Conservation (phyloP, 169 alveolate genomes). For the Hepatocystis sp. region DNA sequence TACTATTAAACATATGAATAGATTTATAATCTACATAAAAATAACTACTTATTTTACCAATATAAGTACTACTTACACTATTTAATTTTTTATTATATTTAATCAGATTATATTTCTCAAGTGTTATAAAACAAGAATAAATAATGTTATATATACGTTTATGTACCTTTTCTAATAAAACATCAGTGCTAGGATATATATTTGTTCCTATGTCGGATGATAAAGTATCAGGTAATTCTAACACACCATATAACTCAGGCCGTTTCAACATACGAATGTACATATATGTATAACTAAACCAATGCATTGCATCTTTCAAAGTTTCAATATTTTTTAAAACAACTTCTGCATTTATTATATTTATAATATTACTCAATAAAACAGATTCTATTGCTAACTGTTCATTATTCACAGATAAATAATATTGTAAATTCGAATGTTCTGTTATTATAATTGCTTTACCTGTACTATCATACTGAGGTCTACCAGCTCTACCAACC, state of each 20-base stretch:
- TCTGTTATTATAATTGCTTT: constrained; percentile 99
- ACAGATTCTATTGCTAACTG: constrained; percentile 98
- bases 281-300: constrained; percentile 98
- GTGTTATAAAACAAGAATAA: constrained; percentile 93
- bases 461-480: constrained; percentile 98
- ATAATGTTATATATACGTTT: constrained; percentile 67
- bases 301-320: constrained; percentile 96
- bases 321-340: constrained; percentile 94
- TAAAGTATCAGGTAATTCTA: too few relatives aligned
- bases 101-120: constrained; percentile 94
- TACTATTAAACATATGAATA: constrained; percentile 95
- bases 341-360: constrained; percentile 99
- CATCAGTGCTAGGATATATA: constrained; percentile 7
- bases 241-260: constrained; percentile 93
- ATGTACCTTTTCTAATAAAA: constrained; percentile 63
- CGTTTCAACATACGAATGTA: constrained; percentile 94
- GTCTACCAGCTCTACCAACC: constrained; percentile 99
- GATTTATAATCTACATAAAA: constrained; percentile 97
- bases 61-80: constrained; percentile 93
- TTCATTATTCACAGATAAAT: constrained; percentile 96
- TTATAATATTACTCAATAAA: constrained; percentile 93
- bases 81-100: constrained; percentile 95
- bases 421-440: constrained; percentile 95
- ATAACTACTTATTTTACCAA: constrained; percentile 98
- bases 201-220: too few relatives aligned